These are phyloP conservation scores for Tetrapyrgos nigripes DNA, from an alignment of 1,284 basidiomycete genomes.

Conservation along the genomic window DNA sequence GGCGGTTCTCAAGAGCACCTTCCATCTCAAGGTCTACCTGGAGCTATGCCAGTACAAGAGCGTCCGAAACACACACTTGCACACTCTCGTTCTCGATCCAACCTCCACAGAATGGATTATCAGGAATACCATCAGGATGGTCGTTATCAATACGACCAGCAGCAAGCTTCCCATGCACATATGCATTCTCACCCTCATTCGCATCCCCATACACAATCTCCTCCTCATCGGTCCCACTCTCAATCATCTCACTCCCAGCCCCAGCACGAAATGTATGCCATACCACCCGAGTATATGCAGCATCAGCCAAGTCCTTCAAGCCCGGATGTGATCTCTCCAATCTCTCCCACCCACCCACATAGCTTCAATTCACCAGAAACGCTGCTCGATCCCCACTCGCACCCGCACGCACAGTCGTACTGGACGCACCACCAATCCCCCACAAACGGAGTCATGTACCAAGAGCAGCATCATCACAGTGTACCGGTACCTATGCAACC, in stretches of 20 bases:
- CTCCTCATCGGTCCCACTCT: constrained; percentile 1
- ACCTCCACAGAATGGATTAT: constrained; percentile 19
- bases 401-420: constrained; percentile 8
- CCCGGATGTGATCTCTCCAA: constrained; percentile 18
- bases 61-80: constrained; percentile 9
- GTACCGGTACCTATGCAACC: neutral
- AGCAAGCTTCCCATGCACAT: constrained; percentile 2
- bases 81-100: constrained; percentile 26
- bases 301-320: constrained; percentile 10
- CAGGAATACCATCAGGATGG: constrained; percentile 20
- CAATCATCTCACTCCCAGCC: neutral
- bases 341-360: constrained; percentile 17
- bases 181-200: neutral
- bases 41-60: constrained; percentile 11
- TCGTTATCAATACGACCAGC: constrained; percentile 24
- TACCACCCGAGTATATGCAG: constrained; percentile 24
- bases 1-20: constrained; percentile 4
- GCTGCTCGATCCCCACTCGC: constrained; percentile 14
- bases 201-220: constrained; percentile 2
- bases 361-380: constrained; percentile 11
- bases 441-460: neutral
- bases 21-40: constrained; percentile 10
- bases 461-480: neutral
- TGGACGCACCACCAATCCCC: constrained; percentile 3
- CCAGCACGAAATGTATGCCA: constrained; percentile 28